Conservation (phyloP, 495 filamentous ascomycete genomes). For the Glonium stellatum region DNA sequence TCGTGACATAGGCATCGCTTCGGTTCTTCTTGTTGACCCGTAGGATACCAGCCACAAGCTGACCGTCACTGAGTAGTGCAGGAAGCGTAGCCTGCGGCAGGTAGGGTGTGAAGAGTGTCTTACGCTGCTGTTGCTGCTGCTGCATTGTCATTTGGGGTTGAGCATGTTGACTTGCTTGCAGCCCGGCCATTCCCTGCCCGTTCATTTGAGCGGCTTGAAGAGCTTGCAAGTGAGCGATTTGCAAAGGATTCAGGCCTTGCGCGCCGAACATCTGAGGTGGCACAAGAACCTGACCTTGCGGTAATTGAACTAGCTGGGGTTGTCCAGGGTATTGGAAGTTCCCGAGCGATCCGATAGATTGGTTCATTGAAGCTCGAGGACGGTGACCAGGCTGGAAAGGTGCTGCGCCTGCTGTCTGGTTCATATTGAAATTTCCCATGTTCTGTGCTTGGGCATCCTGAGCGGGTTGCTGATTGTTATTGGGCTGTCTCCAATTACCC, state of each 20-base stretch:
- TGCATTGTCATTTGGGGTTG: conserved; percentile 52
- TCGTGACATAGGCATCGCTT: conserved; percentile 95
- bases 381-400: conserved; percentile 92
- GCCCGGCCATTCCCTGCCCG: conserved; percentile 44
- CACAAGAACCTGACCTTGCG: conserved; percentile 69
- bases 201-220: conserved; percentile 76
- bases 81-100: conserved; percentile 92
- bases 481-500: conserved; percentile 92
- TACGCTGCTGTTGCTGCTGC: conserved; percentile 82
- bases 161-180: conserved; percentile 72
- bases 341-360: conserved; percentile 78
- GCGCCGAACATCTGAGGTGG: conserved; percentile 69
- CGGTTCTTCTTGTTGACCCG: conserved; percentile 99
- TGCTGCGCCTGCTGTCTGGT: conserved; percentile 41
- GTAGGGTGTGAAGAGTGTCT: conserved; percentile 97
- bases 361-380: conserved; percentile 71
- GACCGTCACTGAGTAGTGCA: conserved; percentile 81
- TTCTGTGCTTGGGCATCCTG: conserved; percentile 35
- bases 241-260: conserved; percentile 82
- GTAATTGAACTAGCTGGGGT: conserved; percentile 80
- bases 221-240: conserved; percentile 85
- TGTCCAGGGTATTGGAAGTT: conserved; percentile 88
- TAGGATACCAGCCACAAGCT: conserved; percentile 91
- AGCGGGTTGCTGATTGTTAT: conserved; percentile 51
- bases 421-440: conserved; percentile 62